A percentile compares a stretch with the other conserved stretches of the same genome.
These are phyloP conservation scores for Geranium incanum DNA, from an alignment of 441 rosid species.

Conservation along the genomic window DNA sequence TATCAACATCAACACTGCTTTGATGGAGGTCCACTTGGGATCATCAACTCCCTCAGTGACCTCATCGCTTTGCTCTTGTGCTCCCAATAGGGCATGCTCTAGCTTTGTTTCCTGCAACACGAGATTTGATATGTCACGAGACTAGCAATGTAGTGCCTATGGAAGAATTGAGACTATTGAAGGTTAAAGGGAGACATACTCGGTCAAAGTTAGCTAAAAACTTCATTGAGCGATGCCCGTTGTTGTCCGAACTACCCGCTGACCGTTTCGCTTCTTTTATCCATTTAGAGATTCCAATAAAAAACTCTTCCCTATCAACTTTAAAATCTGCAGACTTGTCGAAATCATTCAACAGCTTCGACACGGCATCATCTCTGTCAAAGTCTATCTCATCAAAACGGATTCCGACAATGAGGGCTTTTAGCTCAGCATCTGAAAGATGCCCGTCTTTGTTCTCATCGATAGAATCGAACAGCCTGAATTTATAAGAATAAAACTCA, in stretches of 20 bases:
- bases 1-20: constrained; percentile 63
- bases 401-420: background rate
- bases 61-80: constrained; percentile 38
- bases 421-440: background rate
- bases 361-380: background rate
- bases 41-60: constrained; percentile 39
- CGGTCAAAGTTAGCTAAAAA: background rate
- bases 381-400: background rate
- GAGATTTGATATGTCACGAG: no score
- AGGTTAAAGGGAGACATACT: background rate
- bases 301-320: background rate
- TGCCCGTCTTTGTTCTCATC: background rate
- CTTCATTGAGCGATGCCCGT: background rate
- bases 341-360: background rate
- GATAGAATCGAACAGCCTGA: background rate
- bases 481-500: background rate
- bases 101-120: constrained; percentile 47
- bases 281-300: background rate
- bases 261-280: background rate
- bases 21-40: constrained; percentile 42
- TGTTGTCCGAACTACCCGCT: background rate
- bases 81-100: constrained; percentile 48
- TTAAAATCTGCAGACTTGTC: background rate
- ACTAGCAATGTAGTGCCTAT: no score
- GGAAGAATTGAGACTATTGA: no score